These are phyloP conservation scores for Oenanthe javanica DNA, from an alignment of 140 eudicot species.

Conservation along the genomic window DNA sequence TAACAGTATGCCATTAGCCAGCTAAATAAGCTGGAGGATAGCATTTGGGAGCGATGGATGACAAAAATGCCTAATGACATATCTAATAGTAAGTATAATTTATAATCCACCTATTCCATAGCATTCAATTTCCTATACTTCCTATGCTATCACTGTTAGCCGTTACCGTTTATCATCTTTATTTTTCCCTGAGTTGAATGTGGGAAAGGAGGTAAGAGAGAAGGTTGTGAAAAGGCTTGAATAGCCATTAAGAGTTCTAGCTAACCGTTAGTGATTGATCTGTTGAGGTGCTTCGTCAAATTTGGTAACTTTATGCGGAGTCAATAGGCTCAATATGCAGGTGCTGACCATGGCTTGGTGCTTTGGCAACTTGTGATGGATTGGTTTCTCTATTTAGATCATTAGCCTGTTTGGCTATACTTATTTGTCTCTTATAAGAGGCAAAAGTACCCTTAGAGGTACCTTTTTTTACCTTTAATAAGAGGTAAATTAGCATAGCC, in stretches of 20 bases:
- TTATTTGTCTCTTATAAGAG: too few relatives aligned
- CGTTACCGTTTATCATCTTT: background rate
- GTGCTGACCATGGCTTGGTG: background rate
- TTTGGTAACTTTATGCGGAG: background rate
- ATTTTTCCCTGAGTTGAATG: background rate
- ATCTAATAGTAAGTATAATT: constrained; percentile 42
- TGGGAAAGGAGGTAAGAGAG: background rate
- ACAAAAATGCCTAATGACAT: constrained; percentile 45
- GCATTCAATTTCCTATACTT: background rate
- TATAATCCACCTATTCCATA: background rate
- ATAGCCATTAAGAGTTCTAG: too few relatives aligned
- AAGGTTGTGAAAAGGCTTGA: background rate
- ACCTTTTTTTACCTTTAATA: too few relatives aligned
- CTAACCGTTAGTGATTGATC: background rate
- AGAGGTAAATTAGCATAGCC: too few relatives aligned
- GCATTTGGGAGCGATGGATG: constrained; percentile 92
- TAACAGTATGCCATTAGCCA: constrained; percentile 82
- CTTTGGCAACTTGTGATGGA: background rate
- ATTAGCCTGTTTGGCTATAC: too few relatives aligned
- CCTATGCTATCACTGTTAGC: background rate
- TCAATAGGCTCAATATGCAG: background rate
- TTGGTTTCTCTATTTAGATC: background rate
- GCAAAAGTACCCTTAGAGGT: too few relatives aligned
- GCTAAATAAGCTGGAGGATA: constrained; percentile 87
- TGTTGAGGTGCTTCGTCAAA: background rate